Evolutionary conservation across 192 early-diverging fungal genomes (phyloP), one percentile per base, ranked within the genome.

Genomic region (Rhizophagus sp.): DNA sequence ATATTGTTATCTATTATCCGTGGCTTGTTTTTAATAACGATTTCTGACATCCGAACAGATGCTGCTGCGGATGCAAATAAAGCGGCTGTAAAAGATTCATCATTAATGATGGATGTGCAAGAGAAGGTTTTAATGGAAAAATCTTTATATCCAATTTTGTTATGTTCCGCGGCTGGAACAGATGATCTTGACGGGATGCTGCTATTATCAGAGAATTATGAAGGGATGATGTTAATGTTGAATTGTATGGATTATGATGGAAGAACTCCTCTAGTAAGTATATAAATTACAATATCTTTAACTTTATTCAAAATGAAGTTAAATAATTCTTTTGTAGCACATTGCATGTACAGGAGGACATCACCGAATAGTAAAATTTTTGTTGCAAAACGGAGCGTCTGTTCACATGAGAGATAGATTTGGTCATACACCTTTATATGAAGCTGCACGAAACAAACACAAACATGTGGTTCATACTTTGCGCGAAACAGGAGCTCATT

Each of bases 341-440:
- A 89, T 96, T 57, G 97, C 97, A 1, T 92, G 93, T 52, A 84
- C 90, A 22, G 92, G 93, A 33, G 93, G 94, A 22, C 91, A 96
- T 76, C 80, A 92, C 7, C 86, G 87, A 4, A 89, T 93, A 11
- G 93, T 95, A 0, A 88, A 93, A 52, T 96, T 93, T 67, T 79
- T 98, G 66, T 81, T 98, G 7, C 82, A 85, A 36, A 89, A 93
- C 77, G 98, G 98, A 3, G 95, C 97, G 6, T 95, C 93, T 44
- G 94, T 98, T 24, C 97, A 99, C 82, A 86, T 92, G 27, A 90
- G 96, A 6, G 97, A 98, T 85, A 87, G 92, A 44, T 89, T 90
- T 64, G 95, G 96, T 1, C 97, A 96, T 78, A 96, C 96, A 7
- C 96, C 97, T 2, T 82, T 99, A 9, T 97, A 89, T 81, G 93